A percentile compares a stretch with the other conserved stretches of the same genome.
phyloP scores from a whole-genome alignment of 139 green algal genomes.

The Mychonastes homosphaera region DNA sequence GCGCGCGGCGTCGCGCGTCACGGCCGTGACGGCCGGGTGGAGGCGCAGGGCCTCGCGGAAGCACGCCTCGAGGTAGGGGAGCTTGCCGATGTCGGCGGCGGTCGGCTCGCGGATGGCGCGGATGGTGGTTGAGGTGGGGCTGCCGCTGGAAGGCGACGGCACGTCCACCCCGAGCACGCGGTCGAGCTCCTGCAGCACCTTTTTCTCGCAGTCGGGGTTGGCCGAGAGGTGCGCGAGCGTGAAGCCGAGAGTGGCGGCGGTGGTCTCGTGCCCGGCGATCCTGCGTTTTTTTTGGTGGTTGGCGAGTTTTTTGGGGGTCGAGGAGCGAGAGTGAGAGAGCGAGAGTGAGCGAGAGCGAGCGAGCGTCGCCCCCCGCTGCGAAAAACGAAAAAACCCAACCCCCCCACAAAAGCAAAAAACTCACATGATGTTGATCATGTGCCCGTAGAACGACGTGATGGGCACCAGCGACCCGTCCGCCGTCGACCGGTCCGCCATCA shows the following conservation, averaged over 20 bases:
- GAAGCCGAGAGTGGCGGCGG: conserved; percentile 68
- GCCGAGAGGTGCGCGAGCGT: conserved; percentile 58
- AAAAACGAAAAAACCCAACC: background rate
- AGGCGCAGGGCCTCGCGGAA: conserved; percentile 24
- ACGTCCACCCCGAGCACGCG: background rate
- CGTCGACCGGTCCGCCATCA: too few relatives aligned
- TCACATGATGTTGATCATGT: background rate
- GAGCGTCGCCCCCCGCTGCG: background rate
- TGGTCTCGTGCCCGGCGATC: conserved; percentile 79
- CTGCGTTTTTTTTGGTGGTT: too few relatives aligned
- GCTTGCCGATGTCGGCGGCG: conserved; percentile 14
- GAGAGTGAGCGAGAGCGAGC: too few relatives aligned
- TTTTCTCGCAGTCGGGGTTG: conserved; percentile 19
- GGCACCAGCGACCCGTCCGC: too few relatives aligned
- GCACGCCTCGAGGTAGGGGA: conserved; percentile 18
- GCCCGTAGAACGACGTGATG: too few relatives aligned
- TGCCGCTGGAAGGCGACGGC: conserved; percentile 7
- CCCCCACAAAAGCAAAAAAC: background rate
- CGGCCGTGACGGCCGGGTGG: conserved; percentile 7
- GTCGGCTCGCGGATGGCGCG: too few relatives aligned
- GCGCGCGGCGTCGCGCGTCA: conserved; percentile 6
- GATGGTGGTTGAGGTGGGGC: too few relatives aligned
- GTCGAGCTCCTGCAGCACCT: conserved; percentile 21
- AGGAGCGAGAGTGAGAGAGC: background rate
- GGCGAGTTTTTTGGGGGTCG: background rate